Evolutionary conservation across 805 yeast genomes (phyloP), one percentile per base, ranked within the genome.

Genomic region (Candida cerambycidarum): DNA sequence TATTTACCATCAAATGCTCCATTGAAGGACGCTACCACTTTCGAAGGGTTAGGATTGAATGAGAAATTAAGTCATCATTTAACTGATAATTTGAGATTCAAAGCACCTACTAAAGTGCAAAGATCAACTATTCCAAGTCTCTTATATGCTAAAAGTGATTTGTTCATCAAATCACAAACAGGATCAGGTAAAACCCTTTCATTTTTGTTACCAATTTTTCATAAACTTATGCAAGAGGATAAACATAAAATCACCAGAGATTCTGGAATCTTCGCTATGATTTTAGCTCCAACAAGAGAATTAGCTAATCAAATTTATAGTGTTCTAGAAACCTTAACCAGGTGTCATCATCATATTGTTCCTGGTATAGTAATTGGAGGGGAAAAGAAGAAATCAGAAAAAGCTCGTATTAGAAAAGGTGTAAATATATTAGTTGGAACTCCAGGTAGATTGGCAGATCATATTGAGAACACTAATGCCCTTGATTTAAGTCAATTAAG

Each of bases 301-400:
- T 74, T 93, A 56, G 96, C 98, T 0, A 79, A 80, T 5, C 99
- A 93, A 63, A 89, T 92, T 39, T 85, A 86, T 57, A 70, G 84
- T 5, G 96, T 90, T 3, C 71, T 89, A 45, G 92, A 86, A 53
- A 71, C 79, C 2, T 62, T 93, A 24, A 73, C 83, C 30, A 75
- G 85, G 42, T 80, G 90, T 57, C 84, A 92, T 59, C 95, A 87
- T 57, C 80, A 85, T 62, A 76, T 93, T 32, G 99, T 95, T 4
- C 97, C 99, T 0, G 96, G 98, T 30, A 79, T 90, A 31, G 95
- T 93, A 18, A 89, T 89, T 65, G 99, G 99, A 58, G 99, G 99
- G 47, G 99, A 93, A 61, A 90, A 92, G 76, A 92, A 92, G 63
- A 95, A 93, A 58, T 79, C 96, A 1, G 99, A 93, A 63, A 93